These are phyloP conservation scores for Ciborinia camelliae DNA, from an alignment of 2,329 filamentous ascomycete species.

Conservation along the genomic window DNA sequence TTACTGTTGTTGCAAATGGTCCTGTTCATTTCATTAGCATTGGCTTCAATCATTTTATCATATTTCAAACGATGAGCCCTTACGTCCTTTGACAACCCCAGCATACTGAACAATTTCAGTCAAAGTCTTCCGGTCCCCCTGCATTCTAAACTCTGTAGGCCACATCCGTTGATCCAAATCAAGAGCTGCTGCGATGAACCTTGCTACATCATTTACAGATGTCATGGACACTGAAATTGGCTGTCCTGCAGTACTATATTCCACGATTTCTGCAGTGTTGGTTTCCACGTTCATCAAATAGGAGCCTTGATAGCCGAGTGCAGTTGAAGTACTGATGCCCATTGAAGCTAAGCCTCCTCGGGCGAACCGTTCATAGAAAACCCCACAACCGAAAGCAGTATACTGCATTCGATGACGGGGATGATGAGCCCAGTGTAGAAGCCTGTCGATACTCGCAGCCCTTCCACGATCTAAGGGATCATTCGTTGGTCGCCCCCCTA, in stretches of 20 bases:
- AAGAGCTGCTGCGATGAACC: constrained; percentile 67
- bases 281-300: constrained; percentile 62
- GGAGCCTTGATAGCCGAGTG: constrained; percentile 54
- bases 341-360: constrained; percentile 60
- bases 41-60: not conserved
- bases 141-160: constrained; percentile 67
- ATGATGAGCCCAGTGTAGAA: constrained; percentile 52
- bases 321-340: constrained; percentile 55
- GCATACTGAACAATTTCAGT: constrained; percentile 54
- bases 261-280: constrained; percentile 58
- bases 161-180: constrained; percentile 59
- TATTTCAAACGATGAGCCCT: constrained; percentile 26
- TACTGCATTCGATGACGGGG: constrained; percentile 55
- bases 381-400: constrained; percentile 69
- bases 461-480: constrained; percentile 62
- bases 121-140: constrained; percentile 62
- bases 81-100: constrained; percentile 49
- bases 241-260: constrained; percentile 49
- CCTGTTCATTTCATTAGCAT: constrained; percentile 20
- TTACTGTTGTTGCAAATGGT: constrained; percentile 27
- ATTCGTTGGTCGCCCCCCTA: constrained; percentile 50
- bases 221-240: constrained; percentile 62
- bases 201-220: constrained; percentile 65
- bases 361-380: constrained; percentile 73
- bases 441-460: constrained; percentile 51